These are phyloP conservation scores for Ceratobasidium theobromae DNA, from an alignment of 1,284 basidiomycete genomes.

Conservation along the genomic window DNA sequence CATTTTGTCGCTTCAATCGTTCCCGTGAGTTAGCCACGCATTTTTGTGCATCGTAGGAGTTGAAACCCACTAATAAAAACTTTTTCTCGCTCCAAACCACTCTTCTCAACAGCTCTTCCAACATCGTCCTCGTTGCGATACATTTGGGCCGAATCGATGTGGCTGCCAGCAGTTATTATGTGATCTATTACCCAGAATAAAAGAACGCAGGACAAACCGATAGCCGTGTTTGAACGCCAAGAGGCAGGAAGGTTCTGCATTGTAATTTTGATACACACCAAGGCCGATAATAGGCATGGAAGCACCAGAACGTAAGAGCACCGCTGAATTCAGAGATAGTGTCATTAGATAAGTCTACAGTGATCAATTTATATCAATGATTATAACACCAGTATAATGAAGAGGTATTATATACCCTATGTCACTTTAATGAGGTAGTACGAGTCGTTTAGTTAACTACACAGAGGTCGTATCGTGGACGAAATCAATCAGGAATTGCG, in stretches of 20 bases:
- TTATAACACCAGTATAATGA: too few species aligned
- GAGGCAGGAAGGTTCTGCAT: constrained; percentile 57
- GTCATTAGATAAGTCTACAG: neutral
- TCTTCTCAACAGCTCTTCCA: constrained; percentile 49
- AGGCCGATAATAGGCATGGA: constrained; percentile 76
- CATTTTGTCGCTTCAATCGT: constrained; percentile 59
- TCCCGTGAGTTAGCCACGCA: neutral
- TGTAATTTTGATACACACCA: constrained; percentile 75
- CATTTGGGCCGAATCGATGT: constrained; percentile 50
- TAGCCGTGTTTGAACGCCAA: constrained; percentile 76
- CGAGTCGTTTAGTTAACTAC: too few species aligned
- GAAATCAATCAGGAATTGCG: too few species aligned
- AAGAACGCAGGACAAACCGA: constrained; percentile 48
- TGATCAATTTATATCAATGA: neutral
- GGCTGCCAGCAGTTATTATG: constrained; percentile 38
- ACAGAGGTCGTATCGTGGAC: too few species aligned
- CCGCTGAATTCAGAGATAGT: constrained; percentile 1
- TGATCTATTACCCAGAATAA: neutral
- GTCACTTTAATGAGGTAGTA: neutral
- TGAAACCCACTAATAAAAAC: constrained; percentile 51
- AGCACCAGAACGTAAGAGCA: constrained; percentile 3
- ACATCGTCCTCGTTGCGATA: constrained; percentile 60
- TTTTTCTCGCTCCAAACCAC: constrained; percentile 47
- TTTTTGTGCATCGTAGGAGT: constrained; percentile 18
- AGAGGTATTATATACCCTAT: neutral